phyloP scores from a whole-genome alignment of 768 basidiomycete genomes.

The Gloeostereum incarnatum region DNA sequence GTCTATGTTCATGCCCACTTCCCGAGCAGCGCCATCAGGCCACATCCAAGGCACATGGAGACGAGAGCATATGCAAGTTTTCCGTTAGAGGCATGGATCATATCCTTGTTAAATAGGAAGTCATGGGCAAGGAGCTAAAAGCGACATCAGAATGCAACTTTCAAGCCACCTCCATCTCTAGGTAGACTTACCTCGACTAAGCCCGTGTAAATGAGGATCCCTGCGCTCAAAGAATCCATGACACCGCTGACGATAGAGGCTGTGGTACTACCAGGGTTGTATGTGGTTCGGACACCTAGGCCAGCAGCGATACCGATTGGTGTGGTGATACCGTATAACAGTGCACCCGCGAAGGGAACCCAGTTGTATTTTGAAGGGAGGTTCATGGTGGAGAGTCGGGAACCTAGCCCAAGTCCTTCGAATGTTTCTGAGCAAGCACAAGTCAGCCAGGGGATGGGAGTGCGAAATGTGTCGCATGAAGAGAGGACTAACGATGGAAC shows the following conservation, averaged over 20 bases:
- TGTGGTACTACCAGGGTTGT: constrained; percentile 71
- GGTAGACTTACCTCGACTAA: constrained; percentile 58
- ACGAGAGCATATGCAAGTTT: constrained; percentile 64
- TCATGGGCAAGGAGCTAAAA: constrained; percentile 82
- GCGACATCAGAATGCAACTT: neutral
- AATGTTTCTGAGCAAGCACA: constrained; percentile 66
- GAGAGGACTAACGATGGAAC: constrained; percentile 72
- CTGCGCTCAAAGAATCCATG: constrained; percentile 78
- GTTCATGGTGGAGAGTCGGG: constrained; percentile 72
- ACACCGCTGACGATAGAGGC: constrained; percentile 80
- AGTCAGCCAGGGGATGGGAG: neutral
- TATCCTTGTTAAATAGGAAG: constrained; percentile 83
- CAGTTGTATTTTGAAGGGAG: constrained; percentile 45
- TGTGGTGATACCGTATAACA: constrained; percentile 69
- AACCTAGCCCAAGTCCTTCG: constrained; percentile 89
- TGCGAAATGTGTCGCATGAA: neutral
- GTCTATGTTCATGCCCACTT: constrained; percentile 75
- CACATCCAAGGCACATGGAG: constrained; percentile 80
- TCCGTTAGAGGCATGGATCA: constrained; percentile 59
- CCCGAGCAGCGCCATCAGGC: constrained; percentile 86
- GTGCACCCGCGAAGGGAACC: constrained; percentile 50
- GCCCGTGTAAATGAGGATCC: constrained; percentile 84
- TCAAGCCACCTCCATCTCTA: neutral
- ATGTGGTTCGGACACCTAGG: constrained; percentile 63
- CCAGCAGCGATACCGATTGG: constrained; percentile 87